Evolutionary conservation across 116 monocot species (phyloP).

Genomic region (Papilionanthe hybrid): DNA sequence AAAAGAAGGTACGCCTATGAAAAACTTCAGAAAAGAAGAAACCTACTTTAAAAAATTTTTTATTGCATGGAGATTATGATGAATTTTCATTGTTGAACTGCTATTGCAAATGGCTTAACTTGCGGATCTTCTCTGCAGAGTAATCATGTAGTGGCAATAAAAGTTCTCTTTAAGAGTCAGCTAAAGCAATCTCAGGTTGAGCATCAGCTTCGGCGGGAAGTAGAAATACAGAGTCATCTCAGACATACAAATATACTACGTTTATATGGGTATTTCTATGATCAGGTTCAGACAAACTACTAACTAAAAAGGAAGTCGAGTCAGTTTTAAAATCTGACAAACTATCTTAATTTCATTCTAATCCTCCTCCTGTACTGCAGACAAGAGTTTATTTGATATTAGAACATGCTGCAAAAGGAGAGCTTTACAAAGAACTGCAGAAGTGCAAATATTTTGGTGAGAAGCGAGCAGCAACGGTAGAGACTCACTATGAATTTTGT

Average conservation of each 20-base stretch:
- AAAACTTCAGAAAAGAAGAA: conserved; percentile 1
- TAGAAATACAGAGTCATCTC: conserved; percentile 96
- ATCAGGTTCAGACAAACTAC: conserved; percentile 53
- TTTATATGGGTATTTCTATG: conserved; percentile 97
- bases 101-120: neutral
- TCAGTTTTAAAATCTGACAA: neutral
- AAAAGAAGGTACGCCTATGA: conserved; percentile 58
- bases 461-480: conserved; percentile 43
- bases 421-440: conserved; percentile 56
- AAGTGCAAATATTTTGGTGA: conserved; percentile 56
- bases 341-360: neutral
- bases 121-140: conserved; percentile 40
- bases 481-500: neutral
- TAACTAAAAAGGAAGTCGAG: neutral
- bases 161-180: conserved; percentile 96
- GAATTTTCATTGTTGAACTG: neutral
- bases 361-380: conserved; percentile 16
- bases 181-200: conserved; percentile 95
- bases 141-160: conserved; percentile 85
- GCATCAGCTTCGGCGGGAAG: conserved; percentile 92
- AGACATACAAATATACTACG: conserved; percentile 88
- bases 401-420: conserved; percentile 52
- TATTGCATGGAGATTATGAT: neutral
- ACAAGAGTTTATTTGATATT: conserved; percentile 48
- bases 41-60: neutral